Evolutionary conservation across 768 basidiomycete genomes (phyloP), one percentile per base, ranked within the genome.

Genomic region (Lactarius quietus): DNA sequence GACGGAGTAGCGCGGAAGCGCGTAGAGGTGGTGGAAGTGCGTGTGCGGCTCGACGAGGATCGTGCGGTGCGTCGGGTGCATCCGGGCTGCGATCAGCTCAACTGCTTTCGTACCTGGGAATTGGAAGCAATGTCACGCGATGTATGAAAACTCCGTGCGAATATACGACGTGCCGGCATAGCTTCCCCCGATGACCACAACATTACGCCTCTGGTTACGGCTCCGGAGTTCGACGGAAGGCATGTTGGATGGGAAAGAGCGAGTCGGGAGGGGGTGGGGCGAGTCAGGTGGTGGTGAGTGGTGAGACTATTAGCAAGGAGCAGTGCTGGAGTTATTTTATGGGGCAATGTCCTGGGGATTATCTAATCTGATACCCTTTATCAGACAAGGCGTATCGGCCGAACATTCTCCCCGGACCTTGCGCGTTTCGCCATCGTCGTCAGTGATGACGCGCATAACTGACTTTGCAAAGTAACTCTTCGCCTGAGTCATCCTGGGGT

Each of bases 181-280:
- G 29, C 72, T 73, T 5, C 76, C 78, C 12, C 78, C 78, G 18
- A 78, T 55, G 43, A 78, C 73, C 55, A 78, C 71, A 41, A 78
- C 72, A 43, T 76, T 76, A 1, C 64, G 69, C 59, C 72, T 74
- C n/a, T 17, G 31, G 4, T 33, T 18, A 54, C 31, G 29, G 53
- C 8, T 54, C 17, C 48, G 59, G 59, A 43, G 41, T 29, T 60
- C 26, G 14, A 60, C 43, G 9, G 56, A 57, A 26, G 56, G 56
- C 56, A 57, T 57, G 56, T 33, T 29, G 1, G 15, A 29, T 2
- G 33, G 55, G 53, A 54, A 20, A 14, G 26, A 54, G 10, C 6
- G 36, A 33, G 41, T 43, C 41, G n/a, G 45, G 45, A 48, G 23
- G 2, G 10, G n/a, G 36, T 35, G 56, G 31, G 56, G 31, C 56